Evolutionary conservation across 75 land plant species (phyloP).

Genomic region (Cunninghamia lanceolata): DNA sequence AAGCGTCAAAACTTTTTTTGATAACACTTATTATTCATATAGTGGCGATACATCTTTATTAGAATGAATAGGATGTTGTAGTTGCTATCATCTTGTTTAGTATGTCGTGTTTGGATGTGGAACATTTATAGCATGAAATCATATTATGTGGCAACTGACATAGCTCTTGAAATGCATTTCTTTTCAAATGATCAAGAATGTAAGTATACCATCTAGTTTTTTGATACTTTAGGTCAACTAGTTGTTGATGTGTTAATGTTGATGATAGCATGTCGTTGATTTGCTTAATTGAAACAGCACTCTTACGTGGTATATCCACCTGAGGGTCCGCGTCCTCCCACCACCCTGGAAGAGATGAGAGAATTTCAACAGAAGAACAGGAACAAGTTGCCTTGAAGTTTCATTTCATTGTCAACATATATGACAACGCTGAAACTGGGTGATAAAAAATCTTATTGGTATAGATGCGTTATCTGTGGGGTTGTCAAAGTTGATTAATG

Average conservation of each 20-base stretch:
- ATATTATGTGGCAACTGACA: not conserved
- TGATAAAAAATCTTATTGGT: not conserved
- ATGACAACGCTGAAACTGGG: not conserved
- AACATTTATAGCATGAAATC: not conserved
- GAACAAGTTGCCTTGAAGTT: constrained; percentile 9
- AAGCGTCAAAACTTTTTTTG: not conserved
- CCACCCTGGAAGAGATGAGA: constrained; percentile 80
- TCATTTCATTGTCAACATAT: not conserved
- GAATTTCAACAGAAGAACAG: constrained; percentile 69
- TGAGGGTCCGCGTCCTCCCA: constrained; percentile 73
- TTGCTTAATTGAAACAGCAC: constrained; percentile 31
- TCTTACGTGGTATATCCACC: constrained; percentile 89
- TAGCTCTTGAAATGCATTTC: not conserved
- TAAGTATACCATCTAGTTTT: not conserved
- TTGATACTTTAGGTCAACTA: not conserved
- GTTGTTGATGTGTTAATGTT: not conserved
- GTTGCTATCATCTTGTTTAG: not conserved
- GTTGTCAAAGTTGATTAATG: not conserved
- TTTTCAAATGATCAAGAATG: not conserved
- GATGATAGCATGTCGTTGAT: not conserved
- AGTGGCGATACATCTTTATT: not conserved
- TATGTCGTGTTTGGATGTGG: not conserved
- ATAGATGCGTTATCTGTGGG: not conserved
- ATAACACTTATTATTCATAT: not conserved
- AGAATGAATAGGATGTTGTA: not conserved